phyloP scores from a whole-genome alignment of 1,284 basidiomycete genomes.

The Moesziomyces globuligerus region DNA sequence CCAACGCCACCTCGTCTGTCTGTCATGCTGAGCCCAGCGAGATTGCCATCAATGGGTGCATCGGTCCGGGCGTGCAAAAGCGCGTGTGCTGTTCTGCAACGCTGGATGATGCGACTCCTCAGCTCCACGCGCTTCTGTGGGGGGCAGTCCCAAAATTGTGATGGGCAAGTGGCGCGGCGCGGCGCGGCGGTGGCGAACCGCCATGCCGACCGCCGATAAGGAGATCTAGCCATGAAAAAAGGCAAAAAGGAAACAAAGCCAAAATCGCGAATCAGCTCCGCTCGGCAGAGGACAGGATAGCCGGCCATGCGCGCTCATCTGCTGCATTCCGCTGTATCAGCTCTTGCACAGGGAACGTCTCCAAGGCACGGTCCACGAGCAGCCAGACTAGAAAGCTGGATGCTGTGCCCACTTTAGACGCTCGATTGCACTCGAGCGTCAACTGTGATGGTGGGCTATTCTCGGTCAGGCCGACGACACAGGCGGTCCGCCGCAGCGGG shows the following conservation, averaged over 20 bases:
- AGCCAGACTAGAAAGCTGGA: not conserved
- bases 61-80: no score
- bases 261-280: no score
- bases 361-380: no score
- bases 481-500: conserved; percentile 1
- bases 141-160: conserved; percentile 1
- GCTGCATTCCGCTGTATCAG: no score
- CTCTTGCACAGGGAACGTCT: no score
- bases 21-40: no score
- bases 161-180: not conserved
- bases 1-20: no score
- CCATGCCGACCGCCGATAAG: conserved; percentile 14
- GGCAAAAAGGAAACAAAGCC: conserved; percentile 1
- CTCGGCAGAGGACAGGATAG: no score
- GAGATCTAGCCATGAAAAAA: conserved; percentile 18
- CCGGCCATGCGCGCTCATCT: no score
- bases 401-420: not conserved
- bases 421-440: conserved; percentile 1
- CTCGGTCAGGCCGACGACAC: no score
- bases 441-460: conserved; percentile 2
- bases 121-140: conserved; percentile 3
- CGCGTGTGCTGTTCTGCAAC: no score
- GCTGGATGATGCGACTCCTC: not conserved
- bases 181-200: conserved; percentile 23
- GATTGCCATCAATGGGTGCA: no score